These are phyloP conservation scores for Lachnellula occidentalis DNA, from an alignment of 2,329 filamentous ascomycete species.

Conservation along the genomic window DNA sequence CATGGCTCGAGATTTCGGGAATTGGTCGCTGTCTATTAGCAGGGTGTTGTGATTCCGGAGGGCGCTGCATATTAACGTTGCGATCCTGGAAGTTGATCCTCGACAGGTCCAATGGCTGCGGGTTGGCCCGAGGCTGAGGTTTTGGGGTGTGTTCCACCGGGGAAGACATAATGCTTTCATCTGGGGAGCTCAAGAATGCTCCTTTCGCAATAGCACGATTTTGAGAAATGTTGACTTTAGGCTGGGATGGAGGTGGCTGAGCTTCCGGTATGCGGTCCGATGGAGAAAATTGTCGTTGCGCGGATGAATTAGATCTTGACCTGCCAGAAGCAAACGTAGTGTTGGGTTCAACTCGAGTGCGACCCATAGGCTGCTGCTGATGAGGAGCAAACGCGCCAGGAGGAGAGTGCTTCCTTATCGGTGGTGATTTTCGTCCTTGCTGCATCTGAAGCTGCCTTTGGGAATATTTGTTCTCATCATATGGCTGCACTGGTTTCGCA, in stretches of 20 bases:
- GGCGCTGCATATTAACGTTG: conserved; percentile 22
- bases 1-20: not conserved
- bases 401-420: conserved; percentile 28
- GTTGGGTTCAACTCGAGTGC: conserved; percentile 42
- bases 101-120: conserved; percentile 19
- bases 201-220: conserved; percentile 12
- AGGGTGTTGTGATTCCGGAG: conserved; percentile 28
- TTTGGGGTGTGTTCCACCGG: conserved; percentile 10
- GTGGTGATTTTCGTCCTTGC: conserved; percentile 62
- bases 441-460: conserved; percentile 79
- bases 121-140: conserved; percentile 3
- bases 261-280: conserved; percentile 20
- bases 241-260: conserved; percentile 9
- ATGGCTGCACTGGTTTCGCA: conserved; percentile 68
- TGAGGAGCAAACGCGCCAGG: conserved; percentile 22
- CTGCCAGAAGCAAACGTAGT: conserved; percentile 36
- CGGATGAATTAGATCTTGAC: conserved; percentile 45
- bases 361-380: conserved; percentile 31
- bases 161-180: conserved; percentile 12
- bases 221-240: conserved; percentile 14
- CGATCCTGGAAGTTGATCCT: conserved; percentile 24
- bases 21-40: conserved; percentile 17
- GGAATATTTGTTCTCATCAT: conserved; percentile 80
- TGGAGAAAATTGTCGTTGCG: conserved; percentile 32
- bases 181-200: conserved; percentile 26